Conservation (phyloP, 192 early-diverging fungal genomes). For the Blastocladiella britannica region DNA sequence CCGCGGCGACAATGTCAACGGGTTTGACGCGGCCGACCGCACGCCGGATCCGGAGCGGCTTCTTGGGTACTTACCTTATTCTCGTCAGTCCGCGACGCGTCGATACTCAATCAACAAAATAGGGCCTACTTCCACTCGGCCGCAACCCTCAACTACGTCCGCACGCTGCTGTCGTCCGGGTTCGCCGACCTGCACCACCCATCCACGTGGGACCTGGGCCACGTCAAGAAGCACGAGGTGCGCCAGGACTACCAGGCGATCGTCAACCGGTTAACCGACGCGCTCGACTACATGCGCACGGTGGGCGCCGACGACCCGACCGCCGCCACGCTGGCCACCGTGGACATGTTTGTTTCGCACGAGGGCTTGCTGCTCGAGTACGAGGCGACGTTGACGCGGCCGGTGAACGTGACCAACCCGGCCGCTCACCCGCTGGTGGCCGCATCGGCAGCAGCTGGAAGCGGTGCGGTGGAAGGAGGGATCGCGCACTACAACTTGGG, state of each 20-base stretch:
- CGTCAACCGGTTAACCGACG: conserved; percentile 62
- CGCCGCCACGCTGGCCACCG: conserved; percentile 37
- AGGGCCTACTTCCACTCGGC: conserved; percentile 95
- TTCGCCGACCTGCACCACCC: conserved; percentile 89
- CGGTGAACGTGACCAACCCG: conserved; percentile 18
- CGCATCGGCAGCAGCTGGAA: no score
- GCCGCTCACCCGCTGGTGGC: conserved; percentile 3
- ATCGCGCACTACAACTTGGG: conserved; percentile 61
- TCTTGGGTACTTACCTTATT: conserved; percentile 22
- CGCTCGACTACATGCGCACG: conserved; percentile 83
- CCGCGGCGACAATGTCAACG: conserved; percentile 97
- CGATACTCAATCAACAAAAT: no score
- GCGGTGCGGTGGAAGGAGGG: conserved; percentile 3
- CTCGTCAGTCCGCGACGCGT: no score
- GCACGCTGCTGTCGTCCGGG: conserved; percentile 54
- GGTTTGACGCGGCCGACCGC: conserved; percentile 63
- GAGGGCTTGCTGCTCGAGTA: conserved; percentile 90
- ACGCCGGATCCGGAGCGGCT: conserved; percentile 85
- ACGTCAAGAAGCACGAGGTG: conserved; percentile 60
- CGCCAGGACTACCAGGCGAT: conserved; percentile 75
- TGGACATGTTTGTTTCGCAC: conserved; percentile 86
- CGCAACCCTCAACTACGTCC: conserved; percentile 85
- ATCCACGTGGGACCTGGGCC: conserved; percentile 66
- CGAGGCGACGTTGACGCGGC: conserved; percentile 65
- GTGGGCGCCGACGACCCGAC: conserved; percentile 60